Evolutionary conservation across 106 monocot species (phyloP).

Genomic region (Narthecium ossifragum): DNA sequence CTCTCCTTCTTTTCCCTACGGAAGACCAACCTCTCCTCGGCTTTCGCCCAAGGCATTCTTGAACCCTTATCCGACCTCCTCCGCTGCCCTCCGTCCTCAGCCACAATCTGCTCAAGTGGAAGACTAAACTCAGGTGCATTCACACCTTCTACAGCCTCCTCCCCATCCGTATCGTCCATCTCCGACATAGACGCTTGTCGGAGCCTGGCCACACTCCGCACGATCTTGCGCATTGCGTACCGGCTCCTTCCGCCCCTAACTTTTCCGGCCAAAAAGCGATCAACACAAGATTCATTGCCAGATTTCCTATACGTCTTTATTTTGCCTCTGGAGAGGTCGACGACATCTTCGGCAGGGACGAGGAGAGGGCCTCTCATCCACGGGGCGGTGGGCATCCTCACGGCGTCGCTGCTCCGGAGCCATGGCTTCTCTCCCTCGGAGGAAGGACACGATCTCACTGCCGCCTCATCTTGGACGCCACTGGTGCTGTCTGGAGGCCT

Average conservation of each 20-base stretch:
- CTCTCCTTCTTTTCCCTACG: slow-evolving; percentile 59
- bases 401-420: slow-evolving; percentile 3
- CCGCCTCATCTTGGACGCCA: not conserved
- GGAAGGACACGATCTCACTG: not conserved
- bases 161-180: not conserved
- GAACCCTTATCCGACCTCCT: not conserved
- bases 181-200: slow-evolving; percentile 1
- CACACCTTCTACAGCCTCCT: not conserved
- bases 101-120: not conserved
- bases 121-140: not conserved
- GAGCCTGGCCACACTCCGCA: slow-evolving; percentile 43
- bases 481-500: not conserved
- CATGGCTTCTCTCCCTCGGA: slow-evolving; percentile 22
- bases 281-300: not conserved
- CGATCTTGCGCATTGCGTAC: slow-evolving; percentile 47
- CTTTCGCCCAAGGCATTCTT: slow-evolving; percentile 42
- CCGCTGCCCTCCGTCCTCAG: not conserved
- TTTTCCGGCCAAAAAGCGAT: slow-evolving; percentile 31
- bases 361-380: slow-evolving; percentile 56
- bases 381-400: slow-evolving; percentile 67
- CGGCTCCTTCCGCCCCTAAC: slow-evolving; percentile 57
- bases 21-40: slow-evolving; percentile 34
- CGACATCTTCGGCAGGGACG: slow-evolving; percentile 29
- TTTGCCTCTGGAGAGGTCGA: slow-evolving; percentile 19
- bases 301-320: slow-evolving; percentile 3